Evolutionary conservation across 2,329 filamentous ascomycete genomes (phyloP).

Genomic region (Penicillium sp.): DNA sequence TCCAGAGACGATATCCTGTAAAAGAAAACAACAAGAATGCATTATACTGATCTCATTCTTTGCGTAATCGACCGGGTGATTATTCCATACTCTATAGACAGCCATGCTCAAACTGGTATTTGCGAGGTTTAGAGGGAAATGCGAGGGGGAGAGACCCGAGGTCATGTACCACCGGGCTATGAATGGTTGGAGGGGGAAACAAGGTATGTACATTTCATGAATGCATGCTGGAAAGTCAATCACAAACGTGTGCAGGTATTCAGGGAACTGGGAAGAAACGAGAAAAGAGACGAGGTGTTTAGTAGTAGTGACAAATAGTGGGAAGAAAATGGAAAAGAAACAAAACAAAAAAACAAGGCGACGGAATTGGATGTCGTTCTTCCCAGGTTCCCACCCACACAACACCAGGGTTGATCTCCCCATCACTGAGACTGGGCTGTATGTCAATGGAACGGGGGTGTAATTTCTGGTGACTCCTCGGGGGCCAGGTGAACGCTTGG

Average conservation of each 20-base stretch:
- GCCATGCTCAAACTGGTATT: conserved; percentile 28
- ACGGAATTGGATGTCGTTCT: conserved; percentile 6
- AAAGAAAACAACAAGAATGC: conserved; percentile 5
- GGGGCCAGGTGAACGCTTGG: too few relatives aligned
- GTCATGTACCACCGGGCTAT: conserved; percentile 13
- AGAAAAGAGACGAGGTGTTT: conserved; percentile 8
- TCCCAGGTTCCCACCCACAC: conserved; percentile 9
- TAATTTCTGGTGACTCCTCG: neutral
- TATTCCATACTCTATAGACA: conserved; percentile 34
- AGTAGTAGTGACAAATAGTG: conserved; percentile 14
- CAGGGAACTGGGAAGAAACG: conserved; percentile 12
- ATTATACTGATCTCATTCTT: conserved; percentile 29
- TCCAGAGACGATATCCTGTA: too few relatives aligned
- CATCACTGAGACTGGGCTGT: conserved; percentile 8
- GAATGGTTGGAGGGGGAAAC: conserved; percentile 9
- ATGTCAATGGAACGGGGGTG: conserved; percentile 4
- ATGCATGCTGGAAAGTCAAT: conserved; percentile 26
- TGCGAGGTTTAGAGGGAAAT: conserved; percentile 24
- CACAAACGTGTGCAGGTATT: conserved; percentile 15
- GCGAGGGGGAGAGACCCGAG: conserved; percentile 15
- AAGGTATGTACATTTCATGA: conserved; percentile 37
- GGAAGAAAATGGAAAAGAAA: conserved; percentile 4
- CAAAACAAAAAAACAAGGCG: conserved; percentile 8
- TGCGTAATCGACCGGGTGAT: conserved; percentile 26
- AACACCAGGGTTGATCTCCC: conserved; percentile 4